Base-by-base conservation (phyloP, 2,329 filamentous ascomycete species). In the Trichoderma asperellum region DNA sequence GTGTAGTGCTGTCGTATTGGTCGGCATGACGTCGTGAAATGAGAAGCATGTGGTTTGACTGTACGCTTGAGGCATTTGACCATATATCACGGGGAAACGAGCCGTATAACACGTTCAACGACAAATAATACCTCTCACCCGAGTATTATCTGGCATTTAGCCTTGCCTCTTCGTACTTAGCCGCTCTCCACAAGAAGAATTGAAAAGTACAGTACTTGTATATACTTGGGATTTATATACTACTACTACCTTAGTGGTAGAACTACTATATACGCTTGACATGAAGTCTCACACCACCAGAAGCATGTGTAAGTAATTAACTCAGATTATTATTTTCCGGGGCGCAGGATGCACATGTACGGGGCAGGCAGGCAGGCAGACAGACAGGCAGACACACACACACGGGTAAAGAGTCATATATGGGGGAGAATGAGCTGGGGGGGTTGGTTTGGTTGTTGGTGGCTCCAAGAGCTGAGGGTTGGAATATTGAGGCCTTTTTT, bases 281-380 rank as follows among this genome's bases (percentile, higher is more conserved):
- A 27, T n/a, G 14, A 8, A 27, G 24, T 14, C 7, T 8, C 29
- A 21, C 21, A 47, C 59, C 37, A 47, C 18, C 14, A 24, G 29
- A n/a, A 34, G 61, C 47, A 68, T 34, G 37, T n/a, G 37, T n/a
- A 68, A 5, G 59, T 34, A 35, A 24, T 27, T 29, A 12, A 43
- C 21, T 37, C 29, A 37, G 55, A 59, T 58, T 59, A 29, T 27
- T 43, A 35, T 47, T 66, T 67, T 59, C 64, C 37, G 66, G 66
- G 66, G 49, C 59, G 66, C 66, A 68, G 66, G 66, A 68, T 8
- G 58, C 58, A 63, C 58, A 63, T 55, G 59, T 37, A 37, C 47
- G 40, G 40, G 37, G 35, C 35, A 37, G 35, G 37, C 37, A 18
- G 14, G 5, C 37, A 68, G n/a, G n/a, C n/a, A n/a, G n/a, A n/a